Evolutionary conservation across 345 rosid genomes (phyloP), one percentile per base, ranked within the genome.

Genomic region (Ailanthus altissimus): DNA sequence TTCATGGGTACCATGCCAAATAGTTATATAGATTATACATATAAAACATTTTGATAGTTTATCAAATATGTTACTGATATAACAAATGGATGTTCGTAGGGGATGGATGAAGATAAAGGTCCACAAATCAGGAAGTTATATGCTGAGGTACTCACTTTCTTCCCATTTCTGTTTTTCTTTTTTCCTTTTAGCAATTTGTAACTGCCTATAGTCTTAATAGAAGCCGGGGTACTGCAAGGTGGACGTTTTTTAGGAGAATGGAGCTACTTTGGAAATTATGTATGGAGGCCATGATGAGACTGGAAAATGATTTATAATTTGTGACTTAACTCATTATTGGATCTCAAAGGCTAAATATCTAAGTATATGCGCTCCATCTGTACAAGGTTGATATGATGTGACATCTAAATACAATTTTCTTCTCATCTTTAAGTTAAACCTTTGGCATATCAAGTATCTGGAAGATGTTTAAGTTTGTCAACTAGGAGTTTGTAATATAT

Each of bases 81-180:
- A 42, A 38, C 36, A 62, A 9, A 13, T 67, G 66, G 54, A 79
- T 72, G 73, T 36, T 67, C 66, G 38, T 67, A 85, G 88, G 88
- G 87, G 40, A 77, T 82, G 78, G 84, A 82, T 67, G 85, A 80
- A 76, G 88, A 85, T 66, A 78, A 58, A 75, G 88, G 88, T 68
- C 82, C 85, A 6, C 88, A 80, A 75, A 78, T 82, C 59, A 82
- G 85, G 47, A 82, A 85, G 78, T 53, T 85, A 26, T 85, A 82
- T 69, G 78, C 57, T 15, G 88, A 85, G 88, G 88, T 82, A 62
- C 45, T 32, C 38, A 32, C 38, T 3, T 32, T 32, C 38, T 32
- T 32, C 38, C 38, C 38, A 32, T 32, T 32, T 32, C 38, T 32
- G 38, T 1, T 50, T 50, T 64, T 32, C 12, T 12, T 45, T n/a